A percentile compares a stretch with the other conserved stretches of the same genome.
These are phyloP conservation scores for Leccinum uliginosum DNA, from an alignment of 768 basidiomycete species.

Conservation along the genomic window DNA sequence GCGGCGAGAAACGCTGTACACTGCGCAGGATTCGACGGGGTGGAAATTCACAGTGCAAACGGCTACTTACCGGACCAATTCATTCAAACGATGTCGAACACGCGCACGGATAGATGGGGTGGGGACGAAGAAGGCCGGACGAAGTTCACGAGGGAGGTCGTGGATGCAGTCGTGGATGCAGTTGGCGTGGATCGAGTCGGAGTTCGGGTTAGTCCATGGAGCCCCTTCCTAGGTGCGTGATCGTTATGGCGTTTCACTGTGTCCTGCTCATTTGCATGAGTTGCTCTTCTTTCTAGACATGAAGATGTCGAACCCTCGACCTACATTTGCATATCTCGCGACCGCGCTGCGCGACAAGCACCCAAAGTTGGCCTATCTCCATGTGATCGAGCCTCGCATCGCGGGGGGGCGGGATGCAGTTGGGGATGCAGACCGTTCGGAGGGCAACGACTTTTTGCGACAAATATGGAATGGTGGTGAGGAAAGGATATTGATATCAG, in stretches of 20 bases:
- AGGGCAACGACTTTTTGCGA: constrained; percentile 27
- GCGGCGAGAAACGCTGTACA: constrained; percentile 24
- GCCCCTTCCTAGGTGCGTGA: constrained; percentile 32
- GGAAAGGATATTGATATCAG: neutral
- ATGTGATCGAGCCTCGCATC: neutral
- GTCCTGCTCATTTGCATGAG: neutral
- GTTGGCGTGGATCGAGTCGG: constrained; percentile 51
- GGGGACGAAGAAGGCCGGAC: constrained; percentile 46
- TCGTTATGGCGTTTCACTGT: neutral
- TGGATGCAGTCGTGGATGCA: constrained; percentile 29
- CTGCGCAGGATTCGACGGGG: constrained; percentile 26
- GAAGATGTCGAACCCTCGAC: no score
- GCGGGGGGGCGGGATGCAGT: neutral
- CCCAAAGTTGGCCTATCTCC: neutral
- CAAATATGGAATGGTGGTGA: constrained; percentile 34
- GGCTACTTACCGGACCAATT: constrained; percentile 27
- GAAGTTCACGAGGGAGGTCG: constrained; percentile 47
- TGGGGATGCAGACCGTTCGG: neutral
- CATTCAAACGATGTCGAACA: neutral
- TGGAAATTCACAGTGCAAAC: constrained; percentile 34
- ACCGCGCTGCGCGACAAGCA: neutral
- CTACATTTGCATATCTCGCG: neutral
- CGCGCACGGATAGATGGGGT: neutral
- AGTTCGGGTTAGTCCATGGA: constrained; percentile 58
- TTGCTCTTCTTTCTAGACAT: neutral